Conservation (phyloP, 768 basidiomycete species). For the Obba rivulosa region DNA sequence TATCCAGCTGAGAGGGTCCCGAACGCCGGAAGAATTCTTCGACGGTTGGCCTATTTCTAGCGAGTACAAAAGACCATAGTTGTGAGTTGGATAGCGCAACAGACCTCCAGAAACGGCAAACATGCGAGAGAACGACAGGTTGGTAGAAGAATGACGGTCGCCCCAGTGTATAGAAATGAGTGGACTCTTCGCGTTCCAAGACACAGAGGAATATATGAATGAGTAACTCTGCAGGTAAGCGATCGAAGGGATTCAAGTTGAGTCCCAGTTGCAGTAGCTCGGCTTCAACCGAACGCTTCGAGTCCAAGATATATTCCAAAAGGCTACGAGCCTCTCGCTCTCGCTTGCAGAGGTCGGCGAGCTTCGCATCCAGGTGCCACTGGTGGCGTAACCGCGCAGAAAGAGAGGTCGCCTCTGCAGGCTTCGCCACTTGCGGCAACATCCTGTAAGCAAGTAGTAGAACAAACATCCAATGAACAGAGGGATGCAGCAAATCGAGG, state of each 20-base stretch:
- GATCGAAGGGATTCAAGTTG: neutral
- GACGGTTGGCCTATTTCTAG: conserved; percentile 1
- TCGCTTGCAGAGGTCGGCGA: no score
- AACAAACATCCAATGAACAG: no score
- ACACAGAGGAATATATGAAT: neutral
- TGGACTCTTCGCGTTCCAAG: neutral
- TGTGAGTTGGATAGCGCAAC: conserved; percentile 36
- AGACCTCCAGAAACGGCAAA: conserved; percentile 45
- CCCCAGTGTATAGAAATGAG: no score
- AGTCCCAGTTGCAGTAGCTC: neutral
- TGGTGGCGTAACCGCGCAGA: no score
- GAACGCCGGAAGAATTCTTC: neutral
- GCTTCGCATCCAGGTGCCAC: no score
- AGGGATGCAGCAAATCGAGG: no score
- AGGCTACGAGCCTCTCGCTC: neutral
- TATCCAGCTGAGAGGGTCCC: neutral
- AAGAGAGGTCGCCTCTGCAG: no score
- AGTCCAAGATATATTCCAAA: neutral
- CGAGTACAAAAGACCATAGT: conserved; percentile 40
- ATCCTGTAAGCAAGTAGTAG: no score
- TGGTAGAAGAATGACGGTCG: neutral
- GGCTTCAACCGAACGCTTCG: neutral
- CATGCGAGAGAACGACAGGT: conserved; percentile 27
- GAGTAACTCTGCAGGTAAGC: conserved; percentile 1
- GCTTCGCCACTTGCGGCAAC: no score